phyloP scores from a whole-genome alignment of 2,329 filamentous ascomycete species.

The Colletotrichum neosansevieriae region DNA sequence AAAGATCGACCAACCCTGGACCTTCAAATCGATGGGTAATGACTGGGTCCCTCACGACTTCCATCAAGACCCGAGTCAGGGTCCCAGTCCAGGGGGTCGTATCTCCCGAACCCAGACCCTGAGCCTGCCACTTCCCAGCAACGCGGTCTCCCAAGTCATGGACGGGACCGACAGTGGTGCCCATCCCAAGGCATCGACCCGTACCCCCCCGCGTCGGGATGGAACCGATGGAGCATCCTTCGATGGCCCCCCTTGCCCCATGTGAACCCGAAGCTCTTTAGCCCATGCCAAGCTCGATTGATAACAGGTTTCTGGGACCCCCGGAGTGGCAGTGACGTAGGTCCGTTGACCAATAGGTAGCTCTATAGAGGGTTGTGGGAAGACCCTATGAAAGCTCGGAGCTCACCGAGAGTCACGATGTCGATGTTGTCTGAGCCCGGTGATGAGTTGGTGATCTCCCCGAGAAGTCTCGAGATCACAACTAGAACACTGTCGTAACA shows the following conservation, averaged over 20 bases:
- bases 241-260: too few species aligned
- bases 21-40: not conserved
- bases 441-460: slow-evolving; percentile 1
- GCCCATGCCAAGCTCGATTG: slow-evolving; percentile 21
- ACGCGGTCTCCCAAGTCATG: slow-evolving; percentile 23
- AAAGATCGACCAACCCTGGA: not conserved
- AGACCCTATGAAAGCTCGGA: not conserved
- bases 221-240: not conserved
- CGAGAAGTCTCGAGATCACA: not conserved
- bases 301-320: slow-evolving; percentile 14
- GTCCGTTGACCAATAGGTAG: not conserved
- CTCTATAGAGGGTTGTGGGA: not conserved
- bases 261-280: not conserved
- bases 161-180: not conserved
- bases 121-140: slow-evolving; percentile 1
- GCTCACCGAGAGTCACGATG: slow-evolving; percentile 4
- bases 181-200: not conserved
- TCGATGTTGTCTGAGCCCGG: not conserved
- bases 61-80: not conserved
- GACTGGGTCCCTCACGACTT: not conserved
- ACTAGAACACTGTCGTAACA: not conserved
- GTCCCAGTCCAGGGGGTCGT: not conserved
- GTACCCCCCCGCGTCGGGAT: slow-evolving; percentile 17
- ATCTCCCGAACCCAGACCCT: not conserved
- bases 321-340: not conserved